A percentile compares a stretch with the other conserved stretches of the same genome.
These are phyloP conservation scores for Clitopilus passeckerianus DNA, from an alignment of 768 basidiomycete species.

Conservation along the genomic window DNA sequence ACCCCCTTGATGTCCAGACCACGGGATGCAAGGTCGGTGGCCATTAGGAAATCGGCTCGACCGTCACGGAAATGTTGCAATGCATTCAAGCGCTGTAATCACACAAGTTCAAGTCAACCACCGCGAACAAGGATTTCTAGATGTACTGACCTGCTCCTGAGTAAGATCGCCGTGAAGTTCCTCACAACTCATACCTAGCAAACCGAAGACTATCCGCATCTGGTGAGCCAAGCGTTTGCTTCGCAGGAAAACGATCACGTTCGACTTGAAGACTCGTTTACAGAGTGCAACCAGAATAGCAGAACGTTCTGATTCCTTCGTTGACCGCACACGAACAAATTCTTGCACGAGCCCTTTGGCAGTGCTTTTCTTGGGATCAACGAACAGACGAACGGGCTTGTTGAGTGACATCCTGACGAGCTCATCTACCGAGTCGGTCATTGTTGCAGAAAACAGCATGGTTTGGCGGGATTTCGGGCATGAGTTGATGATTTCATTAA, in stretches of 20 bases:
- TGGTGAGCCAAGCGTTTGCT: conserved; percentile 98
- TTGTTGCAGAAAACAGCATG: conserved; percentile 98
- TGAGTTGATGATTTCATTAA: conserved; percentile 87
- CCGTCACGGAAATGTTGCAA: conserved; percentile 87
- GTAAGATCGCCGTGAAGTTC: conserved; percentile 95
- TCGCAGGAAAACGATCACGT: conserved; percentile 89
- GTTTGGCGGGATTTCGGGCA: conserved; percentile 90
- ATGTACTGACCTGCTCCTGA: conserved; percentile 78
- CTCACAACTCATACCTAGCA: conserved; percentile 84
- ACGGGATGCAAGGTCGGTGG: conserved; percentile 92
- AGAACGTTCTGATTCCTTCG: conserved; percentile 72
- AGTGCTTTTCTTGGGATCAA: conserved; percentile 87
- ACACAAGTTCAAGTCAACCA: conserved; percentile 1
- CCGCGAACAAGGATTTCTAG: background rate
- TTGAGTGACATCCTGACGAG: conserved; percentile 89
- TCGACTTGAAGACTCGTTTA: conserved; percentile 78
- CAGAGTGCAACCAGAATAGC: conserved; percentile 79
- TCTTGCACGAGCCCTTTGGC: conserved; percentile 89
- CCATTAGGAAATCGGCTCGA: conserved; percentile 87
- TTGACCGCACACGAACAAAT: conserved; percentile 86
- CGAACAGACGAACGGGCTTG: conserved; percentile 91
- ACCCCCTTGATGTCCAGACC: conserved; percentile 97
- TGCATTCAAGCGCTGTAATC: conserved; percentile 71
- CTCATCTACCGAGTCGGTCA: conserved; percentile 95
- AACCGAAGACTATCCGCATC: conserved; percentile 87